A percentile compares a stretch with the other conserved stretches of the same genome.
phyloP scores from a whole-genome alignment of 1,139 yeast genomes.

The Debaryomycetaceae sp. region DNA sequence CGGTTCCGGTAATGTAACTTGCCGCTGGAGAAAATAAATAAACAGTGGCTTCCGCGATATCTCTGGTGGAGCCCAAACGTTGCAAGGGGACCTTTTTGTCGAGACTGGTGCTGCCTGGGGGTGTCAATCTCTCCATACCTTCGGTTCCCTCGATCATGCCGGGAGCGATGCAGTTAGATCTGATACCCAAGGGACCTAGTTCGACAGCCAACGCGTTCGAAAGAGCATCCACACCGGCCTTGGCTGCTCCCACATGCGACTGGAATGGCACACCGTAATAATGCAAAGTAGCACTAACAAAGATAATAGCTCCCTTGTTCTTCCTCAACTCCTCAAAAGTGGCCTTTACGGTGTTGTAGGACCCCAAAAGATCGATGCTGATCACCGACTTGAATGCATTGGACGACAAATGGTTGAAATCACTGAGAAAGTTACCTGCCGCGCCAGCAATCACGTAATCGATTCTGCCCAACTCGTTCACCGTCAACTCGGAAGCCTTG shows the following conservation, averaged over 20 bases:
- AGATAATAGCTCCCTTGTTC: conserved; percentile 71
- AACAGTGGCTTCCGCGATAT: conserved; percentile 87
- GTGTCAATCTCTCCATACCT: conserved; percentile 63
- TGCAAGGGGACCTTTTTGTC: conserved; percentile 65
- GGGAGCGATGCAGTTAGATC: conserved; percentile 85
- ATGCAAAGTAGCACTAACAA: conserved; percentile 89
- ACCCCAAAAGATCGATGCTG: conserved; percentile 82
- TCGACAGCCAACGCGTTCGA: conserved; percentile 86
- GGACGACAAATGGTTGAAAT: conserved; percentile 72
- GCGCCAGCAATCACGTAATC: conserved; percentile 95
- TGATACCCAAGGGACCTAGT: conserved; percentile 83
- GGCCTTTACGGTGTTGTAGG: conserved; percentile 87
- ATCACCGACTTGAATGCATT: conserved; percentile 90
- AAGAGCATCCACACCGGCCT: conserved; percentile 91
- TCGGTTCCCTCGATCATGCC: conserved; percentile 85
- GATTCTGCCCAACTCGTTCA: conserved; percentile 64
- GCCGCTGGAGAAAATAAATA: conserved; percentile 83
- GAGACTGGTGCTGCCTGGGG: conserved; percentile 37
- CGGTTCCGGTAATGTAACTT: conserved; percentile 70
- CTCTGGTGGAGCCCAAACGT: conserved; percentile 68
- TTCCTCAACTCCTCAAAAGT: conserved; percentile 62
- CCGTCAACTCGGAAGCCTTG: conserved; percentile 64
- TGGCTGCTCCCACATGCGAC: conserved; percentile 89
- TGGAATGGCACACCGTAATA: conserved; percentile 91
- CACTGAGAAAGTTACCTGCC: conserved; percentile 88